A percentile compares a stretch with the other conserved stretches of the same genome.
Conservation (phyloP, 2,329 filamentous ascomycete genomes). For the Fusarium bactridioides region DNA sequence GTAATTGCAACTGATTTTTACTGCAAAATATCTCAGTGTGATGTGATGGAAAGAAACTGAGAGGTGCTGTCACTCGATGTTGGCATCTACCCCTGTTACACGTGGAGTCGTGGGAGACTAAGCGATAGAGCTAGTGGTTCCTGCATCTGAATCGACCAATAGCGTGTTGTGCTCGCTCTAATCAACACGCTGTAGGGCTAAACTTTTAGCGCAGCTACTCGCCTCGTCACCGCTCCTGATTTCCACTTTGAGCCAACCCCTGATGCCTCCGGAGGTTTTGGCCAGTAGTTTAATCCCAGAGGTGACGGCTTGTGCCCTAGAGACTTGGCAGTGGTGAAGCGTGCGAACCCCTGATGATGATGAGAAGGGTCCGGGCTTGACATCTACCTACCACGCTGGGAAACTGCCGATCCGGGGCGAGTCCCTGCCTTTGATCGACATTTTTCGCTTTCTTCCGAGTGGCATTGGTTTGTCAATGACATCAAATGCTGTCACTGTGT, state of each 20-base stretch:
- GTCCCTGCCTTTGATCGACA: conserved; percentile 14
- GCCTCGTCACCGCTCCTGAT: background rate
- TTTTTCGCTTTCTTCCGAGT: conserved; percentile 26
- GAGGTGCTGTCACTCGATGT: background rate
- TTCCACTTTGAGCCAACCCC: conserved; percentile 14
- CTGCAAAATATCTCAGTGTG: background rate
- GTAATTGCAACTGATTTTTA: background rate
- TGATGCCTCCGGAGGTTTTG: conserved; percentile 1
- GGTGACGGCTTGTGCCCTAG: background rate
- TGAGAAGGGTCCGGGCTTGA: background rate
- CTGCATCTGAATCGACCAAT: conserved; percentile 17
- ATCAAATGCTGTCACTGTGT: conserved; percentile 7
- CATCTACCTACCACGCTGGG: conserved; percentile 7
- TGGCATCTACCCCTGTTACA: conserved; percentile 17
- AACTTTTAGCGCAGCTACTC: background rate
- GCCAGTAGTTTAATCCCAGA: background rate
- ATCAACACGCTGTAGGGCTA: conserved; percentile 21
- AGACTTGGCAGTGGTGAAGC: background rate
- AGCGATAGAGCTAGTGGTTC: conserved; percentile 19
- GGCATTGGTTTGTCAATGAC: background rate
- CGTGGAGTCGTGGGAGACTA: conserved; percentile 13
- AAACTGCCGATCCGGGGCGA: conserved; percentile 33
- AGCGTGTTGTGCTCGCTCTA: background rate
- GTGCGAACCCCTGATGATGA: background rate
- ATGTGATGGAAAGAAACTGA: background rate